Evolutionary conservation across 345 rosid species (phyloP), one percentile per base, ranked within the genome.

Genomic region (Lepidium africanum): DNA sequence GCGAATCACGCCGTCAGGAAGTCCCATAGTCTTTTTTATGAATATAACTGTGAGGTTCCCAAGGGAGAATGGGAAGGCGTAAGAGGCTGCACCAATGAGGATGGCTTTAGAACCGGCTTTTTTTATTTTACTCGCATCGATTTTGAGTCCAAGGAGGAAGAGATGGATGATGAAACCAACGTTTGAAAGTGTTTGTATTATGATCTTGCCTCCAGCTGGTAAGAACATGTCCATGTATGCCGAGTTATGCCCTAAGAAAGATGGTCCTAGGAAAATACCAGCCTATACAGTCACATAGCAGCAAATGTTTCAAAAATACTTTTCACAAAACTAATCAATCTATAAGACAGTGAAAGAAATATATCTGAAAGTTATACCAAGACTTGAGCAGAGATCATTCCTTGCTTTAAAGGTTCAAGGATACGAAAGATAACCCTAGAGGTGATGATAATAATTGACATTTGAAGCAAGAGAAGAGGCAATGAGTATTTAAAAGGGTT

Each of bases 381-480:
- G 41, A 76, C 72, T 71, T 76, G 80, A 37, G 80, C 73, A 53
- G 69, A 58, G 65, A 71, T 76, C 55, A 71, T 76, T 52, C 76
- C 75, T 71, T 76, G 76, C 16, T 65, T 58, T 10, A 59, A 39
- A 35, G 80, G 73, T 30, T 52, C 56, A 40, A 71, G 63, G 11
- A 76, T 0, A 14, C 58, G 42, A 54, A 65, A 71, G 57, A 71
- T 45, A 33, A 66, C 23, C 70, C 73, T 76, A 48, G 76, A 33
- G 73, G 60, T 46, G 59, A 65, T 5, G 59, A 71, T 65, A 36
- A 76, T 66, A 52, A 66, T 21, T 17, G 72, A 59, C 69, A 76
- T 76, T 46, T 71, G 73, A 47, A 53, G 19, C 27, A 71, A 38
- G 15, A 76, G 59, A 52, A 76, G 68, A 53, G 76, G 9, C 33